These are phyloP conservation scores for Populus tremula DNA, from an alignment of 345 rosid species.

Conservation along the genomic window DNA sequence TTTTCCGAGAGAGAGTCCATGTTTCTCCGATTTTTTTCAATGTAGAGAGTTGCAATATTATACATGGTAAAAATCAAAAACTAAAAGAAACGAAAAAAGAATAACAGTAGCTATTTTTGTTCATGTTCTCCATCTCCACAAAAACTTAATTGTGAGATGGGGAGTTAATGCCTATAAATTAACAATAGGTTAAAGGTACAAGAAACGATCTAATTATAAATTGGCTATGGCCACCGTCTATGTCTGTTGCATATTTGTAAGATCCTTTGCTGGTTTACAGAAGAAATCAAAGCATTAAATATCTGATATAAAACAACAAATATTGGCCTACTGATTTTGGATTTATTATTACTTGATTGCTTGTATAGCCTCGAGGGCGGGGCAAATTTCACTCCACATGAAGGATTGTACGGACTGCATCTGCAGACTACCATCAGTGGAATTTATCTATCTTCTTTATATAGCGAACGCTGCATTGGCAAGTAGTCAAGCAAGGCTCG, in stretches of 20 bases:
- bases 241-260: not conserved
- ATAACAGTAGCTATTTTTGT: too few species aligned
- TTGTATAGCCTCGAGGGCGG: conserved; percentile 9
- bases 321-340: conserved; percentile 6
- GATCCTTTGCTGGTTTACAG: not conserved
- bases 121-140: not conserved
- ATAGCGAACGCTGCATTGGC: not conserved
- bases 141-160: not conserved
- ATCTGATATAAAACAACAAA: conserved; percentile 8
- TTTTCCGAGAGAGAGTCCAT: not conserved
- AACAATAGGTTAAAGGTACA: not conserved
- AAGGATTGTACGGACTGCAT: not conserved
- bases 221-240: conserved; percentile 23
- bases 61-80: too few species aligned
- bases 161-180: not conserved
- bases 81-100: too few species aligned
- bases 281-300: conserved; percentile 19
- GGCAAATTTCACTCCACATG: not conserved
- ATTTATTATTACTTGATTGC: conserved; percentile 8
- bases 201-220: not conserved
- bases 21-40: too few species aligned
- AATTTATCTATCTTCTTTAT: not conserved
- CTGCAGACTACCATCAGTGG: not conserved
- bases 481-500: not conserved
- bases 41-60: too few species aligned